Evolutionary conservation across 805 yeast species (phyloP), one percentile per base, ranked within the genome.

Genomic region (Yarrowia deformans): DNA sequence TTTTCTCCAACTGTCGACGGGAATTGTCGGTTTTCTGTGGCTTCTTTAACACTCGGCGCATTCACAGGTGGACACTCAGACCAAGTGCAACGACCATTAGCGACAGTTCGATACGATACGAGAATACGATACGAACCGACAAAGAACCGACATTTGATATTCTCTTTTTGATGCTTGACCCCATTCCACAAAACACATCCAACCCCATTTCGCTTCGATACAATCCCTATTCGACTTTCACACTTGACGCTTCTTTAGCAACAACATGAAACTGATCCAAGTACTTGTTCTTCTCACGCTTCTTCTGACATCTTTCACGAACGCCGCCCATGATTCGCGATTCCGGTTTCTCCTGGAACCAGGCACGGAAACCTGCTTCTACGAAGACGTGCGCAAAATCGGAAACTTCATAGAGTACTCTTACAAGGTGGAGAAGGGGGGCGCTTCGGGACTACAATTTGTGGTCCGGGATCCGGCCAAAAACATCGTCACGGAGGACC

Each of bases 321-420:
- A 8, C 23, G 66, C 66, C 10, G 8, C 29, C 29, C 29, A 12
- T 10, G 56, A 49, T 9, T 39, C 37, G 19, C 19, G 68, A 13
- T 48, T 48, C 18, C 8, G 56, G 10, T 63, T 63, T 16, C 68
- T 63, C 8, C 54, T 63, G 8, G 68, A 63, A 49, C 68, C 68
- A 16, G 68, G 68, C 5, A 48, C 68, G 8, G 39, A 48, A 48
- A 37, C 12, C 23, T 63, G 68, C 46, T 63, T 48, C 48, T 48
- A 63, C 19, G 68, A 63, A 49, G 56, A 48, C 23, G 40, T 40
- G 29, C 35, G 39, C 23, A 63, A 35, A 37, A 63, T 63, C 39
- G 68, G 68, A 48, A 63, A 49, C 46, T 63, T 63, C 68, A 48
- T 63, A 8, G 68, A 63, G 48, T 48, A 37, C 40, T 39, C 68